Conservation (phyloP, 345 rosid genomes). For the Pistacia vera region DNA sequence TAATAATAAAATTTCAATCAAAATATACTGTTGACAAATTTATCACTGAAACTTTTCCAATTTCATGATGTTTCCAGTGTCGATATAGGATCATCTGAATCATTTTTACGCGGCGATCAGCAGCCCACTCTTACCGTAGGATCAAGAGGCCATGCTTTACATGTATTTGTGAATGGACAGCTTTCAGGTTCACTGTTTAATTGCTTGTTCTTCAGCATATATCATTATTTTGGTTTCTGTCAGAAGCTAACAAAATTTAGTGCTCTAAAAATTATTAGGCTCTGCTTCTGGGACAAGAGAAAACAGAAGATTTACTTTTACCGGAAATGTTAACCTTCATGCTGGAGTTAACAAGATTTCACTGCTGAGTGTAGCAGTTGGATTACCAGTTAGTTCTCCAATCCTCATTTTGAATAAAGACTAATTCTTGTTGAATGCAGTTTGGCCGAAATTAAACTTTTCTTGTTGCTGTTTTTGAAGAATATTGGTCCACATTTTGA, state of each 20-base stretch:
- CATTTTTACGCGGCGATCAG: slow-evolving; percentile 45
- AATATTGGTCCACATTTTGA: slow-evolving; percentile 75
- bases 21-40: background rate
- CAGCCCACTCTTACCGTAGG: slow-evolving; percentile 55
- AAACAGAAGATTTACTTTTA: slow-evolving; percentile 42
- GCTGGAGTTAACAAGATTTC: slow-evolving; percentile 48
- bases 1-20: background rate
- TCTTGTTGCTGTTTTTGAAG: slow-evolving; percentile 35
- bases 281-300: slow-evolving; percentile 63
- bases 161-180: slow-evolving; percentile 77
- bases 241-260: slow-evolving; percentile 3
- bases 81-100: slow-evolving; percentile 47
- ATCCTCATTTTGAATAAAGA: background rate
- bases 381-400: slow-evolving; percentile 45
- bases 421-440: too few relatives aligned
- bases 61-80: slow-evolving; percentile 35
- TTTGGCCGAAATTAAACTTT: background rate
- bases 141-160: slow-evolving; percentile 79
- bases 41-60: background rate
- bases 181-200: slow-evolving; percentile 52
- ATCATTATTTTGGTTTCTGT: background rate
- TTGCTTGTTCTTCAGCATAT: background rate
- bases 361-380: slow-evolving; percentile 49
- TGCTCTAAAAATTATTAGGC: slow-evolving; percentile 39
- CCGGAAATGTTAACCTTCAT: slow-evolving; percentile 35